Conservation (phyloP, 2,329 filamentous ascomycete genomes). For the Botrytis tulipae region DNA sequence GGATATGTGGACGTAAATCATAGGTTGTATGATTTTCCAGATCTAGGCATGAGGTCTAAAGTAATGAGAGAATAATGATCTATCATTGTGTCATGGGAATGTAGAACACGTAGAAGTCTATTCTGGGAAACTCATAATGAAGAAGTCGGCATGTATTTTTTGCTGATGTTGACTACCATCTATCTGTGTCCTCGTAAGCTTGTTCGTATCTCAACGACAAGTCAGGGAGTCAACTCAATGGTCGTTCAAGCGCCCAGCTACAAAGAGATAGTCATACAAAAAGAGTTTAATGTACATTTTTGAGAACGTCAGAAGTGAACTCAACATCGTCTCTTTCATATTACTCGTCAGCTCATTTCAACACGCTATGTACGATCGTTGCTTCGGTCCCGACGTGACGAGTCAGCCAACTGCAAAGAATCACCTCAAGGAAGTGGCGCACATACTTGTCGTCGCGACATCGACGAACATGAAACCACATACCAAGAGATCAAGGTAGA, state of each 20-base stretch:
- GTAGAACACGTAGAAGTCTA: not conserved
- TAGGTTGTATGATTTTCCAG: not conserved
- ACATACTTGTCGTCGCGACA: not conserved
- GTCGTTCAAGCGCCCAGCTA: not conserved
- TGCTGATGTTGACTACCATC: too few species aligned
- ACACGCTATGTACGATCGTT: not conserved
- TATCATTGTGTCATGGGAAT: not conserved
- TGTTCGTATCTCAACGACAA: not conserved
- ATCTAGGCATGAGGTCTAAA: not conserved
- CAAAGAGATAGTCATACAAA: not conserved
- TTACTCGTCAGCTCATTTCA: not conserved
- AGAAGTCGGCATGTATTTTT: not conserved
- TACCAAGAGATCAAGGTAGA: not conserved
- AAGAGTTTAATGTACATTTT: not conserved
- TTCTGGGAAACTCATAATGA: not conserved
- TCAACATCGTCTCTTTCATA: not conserved
- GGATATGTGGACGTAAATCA: not conserved
- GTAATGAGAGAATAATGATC: too few species aligned
- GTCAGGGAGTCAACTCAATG: not conserved
- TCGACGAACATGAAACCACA: not conserved
- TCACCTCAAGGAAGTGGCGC: not conserved
- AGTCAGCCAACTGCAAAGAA: too few species aligned
- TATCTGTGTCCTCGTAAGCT: not conserved
- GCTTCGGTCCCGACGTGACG: not conserved
- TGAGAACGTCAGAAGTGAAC: not conserved